Conservation (phyloP, 179 eudicot genomes). For the Patellifolia procumbens region DNA sequence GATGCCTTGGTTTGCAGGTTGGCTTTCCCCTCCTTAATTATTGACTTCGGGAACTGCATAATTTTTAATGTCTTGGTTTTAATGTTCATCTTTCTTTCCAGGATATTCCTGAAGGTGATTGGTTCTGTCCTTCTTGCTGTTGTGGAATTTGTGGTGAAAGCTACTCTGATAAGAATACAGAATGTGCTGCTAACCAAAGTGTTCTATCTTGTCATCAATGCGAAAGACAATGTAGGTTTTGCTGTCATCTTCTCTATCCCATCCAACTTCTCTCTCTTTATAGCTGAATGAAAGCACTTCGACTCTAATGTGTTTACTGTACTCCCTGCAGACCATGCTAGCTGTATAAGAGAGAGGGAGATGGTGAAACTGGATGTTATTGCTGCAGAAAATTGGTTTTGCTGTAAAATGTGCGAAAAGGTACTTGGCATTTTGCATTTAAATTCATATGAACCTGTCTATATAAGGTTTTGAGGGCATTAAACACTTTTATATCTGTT, state of each 20-base stretch:
- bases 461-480: neutral
- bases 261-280: neutral
- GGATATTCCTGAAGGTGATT: constrained; percentile 87
- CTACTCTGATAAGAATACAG: constrained; percentile 32
- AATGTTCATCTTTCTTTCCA: constrained; percentile 29
- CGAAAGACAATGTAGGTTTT: constrained; percentile 68
- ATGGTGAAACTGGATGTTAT: constrained; percentile 17
- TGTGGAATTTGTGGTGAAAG: constrained; percentile 70
- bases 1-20: constrained; percentile 79
- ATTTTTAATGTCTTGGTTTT: constrained; percentile 17
- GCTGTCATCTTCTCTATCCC: neutral
- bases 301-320: neutral
- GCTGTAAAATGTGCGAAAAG: constrained; percentile 67
- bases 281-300: neutral
- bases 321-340: constrained; percentile 61
- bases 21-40: constrained; percentile 1
- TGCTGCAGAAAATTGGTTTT: constrained; percentile 68
- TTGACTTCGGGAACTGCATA: neutral
- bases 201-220: constrained; percentile 69
- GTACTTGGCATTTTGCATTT: constrained; percentile 37
- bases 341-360: constrained; percentile 55
- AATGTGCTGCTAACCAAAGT: constrained; percentile 32
- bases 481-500: neutral
- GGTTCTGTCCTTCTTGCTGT: constrained; percentile 96
- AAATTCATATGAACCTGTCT: neutral